Conservation (phyloP, 2,329 filamentous ascomycete genomes). For the Leptographium procerum region DNA sequence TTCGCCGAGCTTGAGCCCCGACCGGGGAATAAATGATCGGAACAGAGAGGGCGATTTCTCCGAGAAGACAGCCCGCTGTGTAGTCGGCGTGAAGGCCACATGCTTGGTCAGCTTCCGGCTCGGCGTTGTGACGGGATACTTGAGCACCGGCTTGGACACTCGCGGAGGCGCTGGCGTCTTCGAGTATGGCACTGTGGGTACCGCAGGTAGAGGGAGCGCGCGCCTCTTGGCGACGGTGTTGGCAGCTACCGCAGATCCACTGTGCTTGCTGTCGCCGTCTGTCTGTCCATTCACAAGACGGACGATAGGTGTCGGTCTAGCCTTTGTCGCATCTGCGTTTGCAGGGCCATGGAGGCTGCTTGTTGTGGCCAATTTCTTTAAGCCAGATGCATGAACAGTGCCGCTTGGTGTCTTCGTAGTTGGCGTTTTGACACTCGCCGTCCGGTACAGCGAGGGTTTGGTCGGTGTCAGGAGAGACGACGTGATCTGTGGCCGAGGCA, state of each 20-base stretch:
- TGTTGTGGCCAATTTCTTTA: conserved; percentile 41
- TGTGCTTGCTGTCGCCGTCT: neutral
- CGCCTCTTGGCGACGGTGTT: conserved; percentile 25
- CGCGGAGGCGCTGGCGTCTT: conserved; percentile 35
- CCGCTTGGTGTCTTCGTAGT: conserved; percentile 31
- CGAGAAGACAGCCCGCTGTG: conserved; percentile 35
- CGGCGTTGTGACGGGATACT: conserved; percentile 50
- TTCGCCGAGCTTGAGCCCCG: conserved; percentile 12
- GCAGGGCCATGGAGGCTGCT: conserved; percentile 29
- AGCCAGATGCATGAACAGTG: conserved; percentile 21
- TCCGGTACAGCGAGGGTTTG: conserved; percentile 58
- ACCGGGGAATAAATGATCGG: conserved; percentile 36
- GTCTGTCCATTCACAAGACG: neutral
- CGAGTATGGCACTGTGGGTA: conserved; percentile 18
- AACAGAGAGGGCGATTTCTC: conserved; percentile 46
- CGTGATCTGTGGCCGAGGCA: conserved; percentile 32
- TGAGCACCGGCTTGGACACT: conserved; percentile 40
- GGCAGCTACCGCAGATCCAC: neutral
- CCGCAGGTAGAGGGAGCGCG: conserved; percentile 33
- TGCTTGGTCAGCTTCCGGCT: conserved; percentile 57
- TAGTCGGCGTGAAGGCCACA: conserved; percentile 69
- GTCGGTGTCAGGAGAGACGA: conserved; percentile 64
- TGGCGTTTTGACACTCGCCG: conserved; percentile 41
- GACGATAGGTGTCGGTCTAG: conserved; percentile 10
- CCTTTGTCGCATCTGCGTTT: conserved; percentile 19